phyloP scores from a whole-genome alignment of 73 alveolate genomes.

The Paraurostyla sp. region DNA sequence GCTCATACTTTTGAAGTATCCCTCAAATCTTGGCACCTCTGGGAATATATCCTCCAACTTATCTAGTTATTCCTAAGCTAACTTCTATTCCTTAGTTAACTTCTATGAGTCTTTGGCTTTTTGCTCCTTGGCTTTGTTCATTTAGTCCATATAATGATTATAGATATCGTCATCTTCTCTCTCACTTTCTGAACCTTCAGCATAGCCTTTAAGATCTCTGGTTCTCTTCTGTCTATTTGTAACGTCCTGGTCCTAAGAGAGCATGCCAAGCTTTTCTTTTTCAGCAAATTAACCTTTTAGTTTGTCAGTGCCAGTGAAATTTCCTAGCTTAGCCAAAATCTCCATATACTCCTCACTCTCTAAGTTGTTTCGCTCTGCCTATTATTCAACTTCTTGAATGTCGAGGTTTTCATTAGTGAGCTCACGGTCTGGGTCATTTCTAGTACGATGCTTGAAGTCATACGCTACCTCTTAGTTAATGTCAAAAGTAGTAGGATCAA shows the following conservation, averaged over 20 bases:
- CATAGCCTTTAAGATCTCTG: not conserved
- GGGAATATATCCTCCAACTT: not conserved
- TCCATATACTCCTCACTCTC: too few relatives aligned
- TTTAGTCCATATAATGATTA: conserved; percentile 22
- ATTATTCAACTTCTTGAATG: too few relatives aligned
- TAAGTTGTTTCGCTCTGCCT: too few relatives aligned
- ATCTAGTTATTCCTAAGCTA: not conserved
- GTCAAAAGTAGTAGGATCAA: too few relatives aligned
- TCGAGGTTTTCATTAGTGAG: too few relatives aligned
- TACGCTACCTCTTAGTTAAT: too few relatives aligned
- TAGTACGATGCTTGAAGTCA: too few relatives aligned
- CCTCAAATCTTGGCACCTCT: conserved; percentile 43
- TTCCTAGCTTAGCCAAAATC: too few relatives aligned
- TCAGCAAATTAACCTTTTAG: not conserved
- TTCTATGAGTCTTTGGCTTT: not conserved
- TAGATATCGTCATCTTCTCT: conserved; percentile 64
- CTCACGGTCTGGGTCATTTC: too few relatives aligned
- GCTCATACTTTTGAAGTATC: conserved; percentile 20
- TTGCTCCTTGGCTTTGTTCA: not conserved
- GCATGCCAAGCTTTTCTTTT: not conserved
- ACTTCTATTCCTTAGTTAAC: not conserved
- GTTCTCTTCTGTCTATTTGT: conserved; percentile 9
- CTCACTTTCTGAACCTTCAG: conserved; percentile 19
- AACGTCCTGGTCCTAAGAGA: not conserved
- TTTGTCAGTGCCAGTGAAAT: too few relatives aligned